These are phyloP conservation scores for Candida berthetii DNA, from an alignment of 805 yeast species.

Conservation along the genomic window DNA sequence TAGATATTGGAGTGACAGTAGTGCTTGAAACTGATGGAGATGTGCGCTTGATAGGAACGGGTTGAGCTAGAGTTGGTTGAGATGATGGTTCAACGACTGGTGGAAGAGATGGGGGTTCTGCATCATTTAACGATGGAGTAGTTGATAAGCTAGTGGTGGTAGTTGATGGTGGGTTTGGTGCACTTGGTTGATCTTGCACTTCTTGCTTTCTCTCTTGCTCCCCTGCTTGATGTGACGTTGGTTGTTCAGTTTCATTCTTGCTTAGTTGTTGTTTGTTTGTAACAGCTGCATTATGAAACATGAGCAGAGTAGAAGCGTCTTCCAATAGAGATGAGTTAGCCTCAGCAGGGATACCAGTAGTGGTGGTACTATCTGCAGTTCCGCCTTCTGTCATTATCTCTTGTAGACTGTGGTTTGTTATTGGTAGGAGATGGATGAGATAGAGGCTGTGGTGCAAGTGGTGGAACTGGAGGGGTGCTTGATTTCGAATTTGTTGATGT, in stretches of 20 bases:
- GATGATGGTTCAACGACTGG: too few species aligned
- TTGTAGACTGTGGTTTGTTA: too few species aligned
- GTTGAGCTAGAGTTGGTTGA: neutral
- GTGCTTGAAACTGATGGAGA: neutral
- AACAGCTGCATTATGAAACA: conserved; percentile 54
- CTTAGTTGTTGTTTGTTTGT: conserved; percentile 17
- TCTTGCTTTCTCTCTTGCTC: neutral
- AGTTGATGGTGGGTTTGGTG: too few species aligned
- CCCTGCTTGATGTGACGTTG: neutral
- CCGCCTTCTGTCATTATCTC: neutral
- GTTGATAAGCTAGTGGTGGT: too few species aligned
- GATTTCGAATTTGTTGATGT: too few species aligned
- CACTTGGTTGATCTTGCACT: neutral
- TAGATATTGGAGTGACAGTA: conserved; percentile 4
- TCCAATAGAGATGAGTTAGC: conserved; percentile 30
- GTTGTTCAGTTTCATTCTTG: neutral
- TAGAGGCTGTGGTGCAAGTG: too few species aligned
- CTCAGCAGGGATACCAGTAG: neutral
- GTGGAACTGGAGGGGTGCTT: too few species aligned
- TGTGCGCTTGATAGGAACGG: neutral
- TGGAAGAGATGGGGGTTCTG: neutral
- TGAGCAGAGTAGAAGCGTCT: conserved; percentile 55
- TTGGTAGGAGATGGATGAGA: neutral
- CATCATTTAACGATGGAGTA: neutral
- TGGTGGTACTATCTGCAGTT: neutral